Conservation (phyloP, 1,284 basidiomycete genomes). For the Apiotrichum montevideense region DNA sequence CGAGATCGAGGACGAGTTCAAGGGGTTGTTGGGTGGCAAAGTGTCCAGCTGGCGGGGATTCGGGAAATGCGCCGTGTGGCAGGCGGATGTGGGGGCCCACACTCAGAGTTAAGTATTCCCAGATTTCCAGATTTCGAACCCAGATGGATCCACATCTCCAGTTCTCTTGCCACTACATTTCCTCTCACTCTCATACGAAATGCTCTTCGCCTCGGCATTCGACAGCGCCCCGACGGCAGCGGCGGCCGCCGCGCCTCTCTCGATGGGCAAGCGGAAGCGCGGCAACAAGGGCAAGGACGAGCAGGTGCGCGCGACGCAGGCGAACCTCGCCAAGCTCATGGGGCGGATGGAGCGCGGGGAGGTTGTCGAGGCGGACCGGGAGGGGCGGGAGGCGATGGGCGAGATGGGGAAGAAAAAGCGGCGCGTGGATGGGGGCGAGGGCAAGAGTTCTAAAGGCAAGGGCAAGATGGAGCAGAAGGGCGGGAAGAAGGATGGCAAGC, state of each 20-base stretch:
- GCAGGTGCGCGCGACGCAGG: conserved; percentile 49
- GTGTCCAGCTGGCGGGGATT: neutral
- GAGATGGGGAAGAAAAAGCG: conserved; percentile 12
- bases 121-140: neutral
- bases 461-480: neutral
- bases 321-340: conserved; percentile 74
- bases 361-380: conserved; percentile 24
- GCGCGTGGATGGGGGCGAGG: neutral
- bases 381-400: conserved; percentile 17
- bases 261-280: conserved; percentile 60
- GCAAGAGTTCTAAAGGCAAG: conserved; percentile 3
- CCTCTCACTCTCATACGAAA: conserved; percentile 21
- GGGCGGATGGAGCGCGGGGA: conserved; percentile 52
- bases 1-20: neutral
- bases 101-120: neutral
- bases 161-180: neutral
- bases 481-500: conserved; percentile 1
- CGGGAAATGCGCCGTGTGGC: neutral
- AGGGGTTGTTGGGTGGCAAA: conserved; percentile 4
- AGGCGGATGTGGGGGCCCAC: neutral
- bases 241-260: conserved; percentile 3
- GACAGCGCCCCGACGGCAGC: conserved; percentile 23
- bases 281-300: conserved; percentile 41
- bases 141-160: neutral
- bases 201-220: conserved; percentile 41